Evolutionary conservation across 306 rosid species (phyloP), one percentile per base, ranked within the genome.

Genomic region (Cucurbita maxima): DNA sequence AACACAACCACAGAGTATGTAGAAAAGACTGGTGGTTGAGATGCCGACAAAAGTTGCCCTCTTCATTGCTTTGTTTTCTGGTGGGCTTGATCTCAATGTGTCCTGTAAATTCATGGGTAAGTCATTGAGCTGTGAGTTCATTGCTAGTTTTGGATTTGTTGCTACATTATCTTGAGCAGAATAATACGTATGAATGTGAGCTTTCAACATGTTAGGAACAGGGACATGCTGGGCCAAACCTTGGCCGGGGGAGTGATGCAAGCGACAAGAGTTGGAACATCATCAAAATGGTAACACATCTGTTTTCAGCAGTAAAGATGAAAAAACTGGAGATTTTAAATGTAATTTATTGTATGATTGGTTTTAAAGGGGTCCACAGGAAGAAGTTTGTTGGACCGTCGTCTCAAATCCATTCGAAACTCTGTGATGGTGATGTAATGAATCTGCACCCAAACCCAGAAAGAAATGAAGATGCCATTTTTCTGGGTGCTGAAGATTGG

Each of bases 31-130:
- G 41, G 99, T 95, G 40, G 97, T 91, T 58, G 88, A 15, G 66
- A 95, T 80, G 59, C 97, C 99, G 8, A 83, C 70, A 58, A 87
- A 73, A 45, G 92, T 91, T 59, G 99, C 96, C 79, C 76, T 89
- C 83, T 88, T 95, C 99, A 95, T 95, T 20, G 81, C 78, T 62
- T 76, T 89, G 87, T 91, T 95, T 78, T 95, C 99, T 5, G 99
- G 78, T 16, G 99, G 99, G 82, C 82, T 83, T 51, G 97, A 85
- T 80, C 81, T 88, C 63, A 95, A 74, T 8, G 99, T 95, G 75
- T 95, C 99, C 99, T 95, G 92, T 62, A 74, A 14, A 45, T 20
- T 62, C 48, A 19, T 43, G 54, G 54, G 63, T 25, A 58, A 53
- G 43, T 68, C 7, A 37, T 4, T 22, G 8, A 40, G 77, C 45